Evolutionary conservation across 352 stramenopile genomes (phyloP).

Genomic region (Globisporangium radiosum): DNA sequence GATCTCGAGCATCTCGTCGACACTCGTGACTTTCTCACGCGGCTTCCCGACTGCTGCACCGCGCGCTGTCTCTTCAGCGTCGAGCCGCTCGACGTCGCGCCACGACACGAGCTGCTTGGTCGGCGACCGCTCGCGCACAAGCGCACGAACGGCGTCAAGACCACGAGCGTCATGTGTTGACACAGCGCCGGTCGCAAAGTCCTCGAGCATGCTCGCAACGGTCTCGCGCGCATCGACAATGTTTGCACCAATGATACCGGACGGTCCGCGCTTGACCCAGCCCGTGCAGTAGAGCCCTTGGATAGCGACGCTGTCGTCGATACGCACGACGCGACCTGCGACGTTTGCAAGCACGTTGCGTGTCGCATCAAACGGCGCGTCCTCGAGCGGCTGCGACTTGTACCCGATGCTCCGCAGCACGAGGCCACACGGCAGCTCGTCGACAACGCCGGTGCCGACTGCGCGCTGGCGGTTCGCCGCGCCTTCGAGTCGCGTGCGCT

Average conservation of each 20-base stretch:
- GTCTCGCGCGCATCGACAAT: constrained; percentile 96
- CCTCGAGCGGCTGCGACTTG: constrained; percentile 79
- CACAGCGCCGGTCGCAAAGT: constrained; percentile 41
- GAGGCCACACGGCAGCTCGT: constrained; percentile 75
- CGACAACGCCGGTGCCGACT: constrained; percentile 81
- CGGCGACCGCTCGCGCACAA: constrained; percentile 42
- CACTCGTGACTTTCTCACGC: constrained; percentile 76
- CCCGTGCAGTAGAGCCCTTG: constrained; percentile 93
- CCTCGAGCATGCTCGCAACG: constrained; percentile 89
- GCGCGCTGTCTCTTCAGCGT: constrained; percentile 51
- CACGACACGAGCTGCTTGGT: constrained; percentile 67
- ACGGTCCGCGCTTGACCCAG: constrained; percentile 97
- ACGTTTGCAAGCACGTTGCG: constrained; percentile 62
- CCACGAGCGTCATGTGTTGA: constrained; percentile 26
- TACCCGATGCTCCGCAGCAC: constrained; percentile 89
- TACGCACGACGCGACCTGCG: constrained; percentile 47
- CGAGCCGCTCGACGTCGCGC: constrained; percentile 56
- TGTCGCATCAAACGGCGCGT: constrained; percentile 75
- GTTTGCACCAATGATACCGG: constrained; percentile 98
- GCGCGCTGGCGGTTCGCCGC: constrained; percentile 74
- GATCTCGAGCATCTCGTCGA: constrained; percentile 65
- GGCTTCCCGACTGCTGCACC: constrained; percentile 56
- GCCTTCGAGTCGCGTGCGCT: constrained; percentile 87
- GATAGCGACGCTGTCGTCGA: constrained; percentile 26
- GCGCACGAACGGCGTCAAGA: constrained; percentile 33